These are phyloP conservation scores for Botrytis porri DNA, from an alignment of 2,329 filamentous ascomycete genomes.

Conservation along the genomic window DNA sequence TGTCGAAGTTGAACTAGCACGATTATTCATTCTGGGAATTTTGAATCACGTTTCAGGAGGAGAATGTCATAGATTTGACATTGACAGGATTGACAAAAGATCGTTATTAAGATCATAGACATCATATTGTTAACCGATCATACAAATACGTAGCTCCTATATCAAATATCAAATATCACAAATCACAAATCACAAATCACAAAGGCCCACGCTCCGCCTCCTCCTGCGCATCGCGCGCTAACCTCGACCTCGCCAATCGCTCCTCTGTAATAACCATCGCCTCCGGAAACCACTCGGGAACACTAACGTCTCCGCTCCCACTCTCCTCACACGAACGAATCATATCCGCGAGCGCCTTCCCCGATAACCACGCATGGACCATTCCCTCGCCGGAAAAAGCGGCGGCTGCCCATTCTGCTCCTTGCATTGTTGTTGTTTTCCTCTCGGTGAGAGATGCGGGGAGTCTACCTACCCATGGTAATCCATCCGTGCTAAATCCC, in stretches of 20 bases:
- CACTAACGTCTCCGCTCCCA: constrained; percentile 33
- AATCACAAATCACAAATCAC: not conserved
- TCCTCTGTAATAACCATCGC: constrained; percentile 7
- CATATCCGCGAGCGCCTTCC: constrained; percentile 45
- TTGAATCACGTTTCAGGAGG: not conserved
- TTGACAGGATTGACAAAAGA: not conserved
- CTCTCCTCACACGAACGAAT: constrained; percentile 35
- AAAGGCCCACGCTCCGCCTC: not conserved
- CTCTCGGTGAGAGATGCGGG: not conserved
- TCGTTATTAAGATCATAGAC: not conserved
- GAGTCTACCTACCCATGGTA: not conserved
- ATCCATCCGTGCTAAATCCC: constrained; percentile 6
- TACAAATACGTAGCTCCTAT: not conserved
- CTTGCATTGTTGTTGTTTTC: not conserved
- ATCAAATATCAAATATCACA: not conserved
- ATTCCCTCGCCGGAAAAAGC: constrained; percentile 13
- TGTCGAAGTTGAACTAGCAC: fast-evolving
- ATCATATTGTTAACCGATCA: not conserved
- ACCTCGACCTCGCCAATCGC: not conserved
- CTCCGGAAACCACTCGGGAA: constrained; percentile 10
- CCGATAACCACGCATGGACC: constrained; percentile 37
- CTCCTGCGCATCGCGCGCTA: not conserved
- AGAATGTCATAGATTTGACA: not conserved
- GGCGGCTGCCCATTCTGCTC: constrained; percentile 1
- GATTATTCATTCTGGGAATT: fast-evolving